A percentile compares a stretch with the other conserved stretches of the same genome.
Evolutionary conservation across 1,284 basidiomycete genomes (phyloP).

Genomic region (Microbotryum scabiosae): DNA sequence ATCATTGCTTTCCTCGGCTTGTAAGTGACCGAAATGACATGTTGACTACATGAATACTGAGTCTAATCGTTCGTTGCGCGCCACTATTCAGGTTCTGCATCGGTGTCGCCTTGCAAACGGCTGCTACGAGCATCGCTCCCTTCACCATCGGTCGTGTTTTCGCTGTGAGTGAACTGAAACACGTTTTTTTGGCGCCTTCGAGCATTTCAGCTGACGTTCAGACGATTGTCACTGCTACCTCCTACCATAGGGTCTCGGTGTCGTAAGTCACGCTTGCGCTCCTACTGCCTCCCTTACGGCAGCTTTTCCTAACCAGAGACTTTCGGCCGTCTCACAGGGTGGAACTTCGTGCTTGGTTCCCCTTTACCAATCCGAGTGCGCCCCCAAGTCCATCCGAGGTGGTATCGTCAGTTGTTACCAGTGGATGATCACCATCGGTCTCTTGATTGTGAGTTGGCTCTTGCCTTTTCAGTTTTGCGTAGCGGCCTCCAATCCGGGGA

Average conservation of each 20-base stretch:
- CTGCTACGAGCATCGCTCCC: constrained; percentile 11
- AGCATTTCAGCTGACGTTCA: too few relatives aligned
- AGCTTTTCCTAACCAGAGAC: too few relatives aligned
- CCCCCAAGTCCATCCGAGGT: constrained; percentile 70
- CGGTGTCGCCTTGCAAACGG: constrained; percentile 57
- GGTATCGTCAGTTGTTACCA: constrained; percentile 55
- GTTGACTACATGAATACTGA: too few relatives aligned
- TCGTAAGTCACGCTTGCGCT: too few relatives aligned
- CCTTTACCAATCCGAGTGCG: constrained; percentile 74
- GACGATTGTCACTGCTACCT: too few relatives aligned
- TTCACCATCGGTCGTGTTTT: constrained; percentile 62
- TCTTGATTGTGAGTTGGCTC: constrained; percentile 50
- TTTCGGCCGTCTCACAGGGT: constrained; percentile 41
- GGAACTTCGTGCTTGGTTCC: constrained; percentile 50
- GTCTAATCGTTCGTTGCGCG: too few relatives aligned
- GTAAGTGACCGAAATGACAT: too few relatives aligned
- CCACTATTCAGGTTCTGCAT: constrained; percentile 50
- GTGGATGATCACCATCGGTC: constrained; percentile 56
- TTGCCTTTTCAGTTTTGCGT: too few relatives aligned
- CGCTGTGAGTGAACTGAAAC: constrained; percentile 44
- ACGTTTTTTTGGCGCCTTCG: too few relatives aligned
- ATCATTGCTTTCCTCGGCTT: constrained; percentile 22
- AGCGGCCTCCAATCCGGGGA: too few relatives aligned
- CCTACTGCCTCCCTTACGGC: too few relatives aligned
- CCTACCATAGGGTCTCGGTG: too few relatives aligned